Conservation (phyloP, 2,329 filamentous ascomycete species). For the Penicillium fuscoglaucum region DNA sequence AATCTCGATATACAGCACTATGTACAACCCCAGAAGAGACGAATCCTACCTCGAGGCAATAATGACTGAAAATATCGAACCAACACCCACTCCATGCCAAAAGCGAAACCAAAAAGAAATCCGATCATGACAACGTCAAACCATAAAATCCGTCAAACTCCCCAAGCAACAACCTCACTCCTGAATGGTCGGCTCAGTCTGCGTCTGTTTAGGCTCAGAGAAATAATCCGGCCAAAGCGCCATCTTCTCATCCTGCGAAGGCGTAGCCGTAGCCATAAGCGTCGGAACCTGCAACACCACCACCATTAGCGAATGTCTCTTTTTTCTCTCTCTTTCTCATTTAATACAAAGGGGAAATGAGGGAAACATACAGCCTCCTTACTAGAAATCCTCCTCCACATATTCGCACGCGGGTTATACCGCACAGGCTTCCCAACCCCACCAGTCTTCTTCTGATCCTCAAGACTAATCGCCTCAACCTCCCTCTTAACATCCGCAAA, state of each 20-base stretch:
- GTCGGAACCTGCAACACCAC: constrained; percentile 40
- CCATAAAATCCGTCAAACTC: background rate
- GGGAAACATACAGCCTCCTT: constrained; percentile 51
- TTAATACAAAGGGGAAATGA: too few species aligned
- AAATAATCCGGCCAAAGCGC: constrained; percentile 64
- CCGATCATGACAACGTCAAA: background rate
- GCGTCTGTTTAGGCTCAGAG: constrained; percentile 38
- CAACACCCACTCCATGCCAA: constrained; percentile 9
- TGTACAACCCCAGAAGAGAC: background rate
- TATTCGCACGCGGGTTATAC: constrained; percentile 68
- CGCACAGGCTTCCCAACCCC: constrained; percentile 59
- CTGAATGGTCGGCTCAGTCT: constrained; percentile 35
- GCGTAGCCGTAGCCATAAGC: constrained; percentile 52
- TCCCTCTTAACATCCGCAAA: constrained; percentile 66
- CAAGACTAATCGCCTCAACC: constrained; percentile 57
- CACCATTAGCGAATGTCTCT: background rate
- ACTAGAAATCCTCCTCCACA: constrained; percentile 65
- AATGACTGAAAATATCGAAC: background rate
- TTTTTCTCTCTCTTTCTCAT: too few species aligned
- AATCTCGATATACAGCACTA: background rate
- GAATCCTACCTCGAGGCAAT: background rate
- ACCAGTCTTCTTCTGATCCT: constrained; percentile 62
- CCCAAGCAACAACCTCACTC: constrained; percentile 2
- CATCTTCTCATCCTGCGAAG: constrained; percentile 60
- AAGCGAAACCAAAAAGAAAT: background rate